phyloP scores from a whole-genome alignment of 176 grass and related monocot genomes.

The Melocanna baccifera region DNA sequence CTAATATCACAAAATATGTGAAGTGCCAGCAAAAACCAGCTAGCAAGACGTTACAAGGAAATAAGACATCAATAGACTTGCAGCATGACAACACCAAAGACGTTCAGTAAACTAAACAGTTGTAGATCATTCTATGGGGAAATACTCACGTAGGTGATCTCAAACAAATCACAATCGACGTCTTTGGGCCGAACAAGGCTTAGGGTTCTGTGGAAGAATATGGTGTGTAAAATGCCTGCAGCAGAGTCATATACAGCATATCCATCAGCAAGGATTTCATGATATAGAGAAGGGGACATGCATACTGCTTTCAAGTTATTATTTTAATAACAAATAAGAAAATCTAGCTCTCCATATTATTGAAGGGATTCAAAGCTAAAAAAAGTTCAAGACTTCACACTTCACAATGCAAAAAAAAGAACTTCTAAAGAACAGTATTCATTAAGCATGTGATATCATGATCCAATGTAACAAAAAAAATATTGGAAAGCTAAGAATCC shows the following conservation, averaged over 20 bases:
- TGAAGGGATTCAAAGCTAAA: background rate
- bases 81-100: background rate
- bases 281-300: background rate
- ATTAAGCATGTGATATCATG: background rate
- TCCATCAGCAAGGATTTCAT: background rate
- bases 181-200: conserved; percentile 91
- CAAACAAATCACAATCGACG: conserved; percentile 72
- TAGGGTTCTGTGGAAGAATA: conserved; percentile 89
- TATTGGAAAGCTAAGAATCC: background rate
- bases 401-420: background rate
- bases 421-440: background rate
- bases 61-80: too few species aligned
- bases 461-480: background rate
- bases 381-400: background rate
- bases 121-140: background rate
- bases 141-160: conserved; percentile 72
- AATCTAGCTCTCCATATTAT: background rate
- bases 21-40: too few species aligned
- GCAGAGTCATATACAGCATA: conserved; percentile 13
- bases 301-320: background rate
- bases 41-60: too few species aligned
- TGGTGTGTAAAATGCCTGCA: conserved; percentile 88
- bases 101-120: background rate
- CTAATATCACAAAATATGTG: background rate
- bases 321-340: background rate